These are phyloP conservation scores for Aspergillus tubingensis DNA, from an alignment of 2,329 filamentous ascomycete species.

Conservation along the genomic window DNA sequence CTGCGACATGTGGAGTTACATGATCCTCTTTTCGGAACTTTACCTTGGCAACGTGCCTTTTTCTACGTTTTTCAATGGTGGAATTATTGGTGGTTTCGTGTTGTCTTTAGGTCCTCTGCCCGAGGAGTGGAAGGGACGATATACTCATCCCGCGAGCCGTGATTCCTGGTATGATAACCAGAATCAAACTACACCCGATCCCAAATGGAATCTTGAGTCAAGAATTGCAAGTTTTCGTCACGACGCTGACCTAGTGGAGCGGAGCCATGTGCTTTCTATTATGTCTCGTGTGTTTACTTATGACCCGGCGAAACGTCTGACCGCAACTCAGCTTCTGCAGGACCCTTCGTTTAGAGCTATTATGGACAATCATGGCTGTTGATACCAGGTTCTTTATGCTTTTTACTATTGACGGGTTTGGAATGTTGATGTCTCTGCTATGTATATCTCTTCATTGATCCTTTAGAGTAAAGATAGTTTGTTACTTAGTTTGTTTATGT, in stretches of 20 bases:
- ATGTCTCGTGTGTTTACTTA: constrained; percentile 30
- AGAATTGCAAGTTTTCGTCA: constrained; percentile 19
- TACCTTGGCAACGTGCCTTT: constrained; percentile 26
- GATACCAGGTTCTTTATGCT: constrained; percentile 1
- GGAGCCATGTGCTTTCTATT: constrained; percentile 23
- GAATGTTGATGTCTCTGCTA: too few relatives aligned
- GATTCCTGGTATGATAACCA: constrained; percentile 36
- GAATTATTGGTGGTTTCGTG: constrained; percentile 24
- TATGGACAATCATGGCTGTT: constrained; percentile 33
- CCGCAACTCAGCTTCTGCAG: constrained; percentile 29
- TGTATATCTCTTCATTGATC: too few relatives aligned
- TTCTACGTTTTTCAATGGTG: constrained; percentile 14
- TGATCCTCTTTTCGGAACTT: constrained; percentile 30
- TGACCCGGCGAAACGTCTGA: constrained; percentile 25
- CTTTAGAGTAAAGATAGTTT: too few relatives aligned
- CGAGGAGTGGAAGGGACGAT: constrained; percentile 27
- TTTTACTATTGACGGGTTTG: too few relatives aligned
- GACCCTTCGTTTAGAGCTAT: constrained; percentile 33
- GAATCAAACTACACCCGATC: constrained; percentile 14
- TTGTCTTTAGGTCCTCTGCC: constrained; percentile 28
- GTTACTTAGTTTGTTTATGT: too few relatives aligned
- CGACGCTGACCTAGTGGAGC: constrained; percentile 25
- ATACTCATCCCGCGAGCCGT: constrained; percentile 13
- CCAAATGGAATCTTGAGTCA: constrained; percentile 9
- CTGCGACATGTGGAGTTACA: constrained; percentile 37